Percentiles rank a stretch among this genome's conserved stretches.
phyloP scores from a whole-genome alignment of 2,329 filamentous ascomycete species.

The Cordyceps militaris region DNA sequence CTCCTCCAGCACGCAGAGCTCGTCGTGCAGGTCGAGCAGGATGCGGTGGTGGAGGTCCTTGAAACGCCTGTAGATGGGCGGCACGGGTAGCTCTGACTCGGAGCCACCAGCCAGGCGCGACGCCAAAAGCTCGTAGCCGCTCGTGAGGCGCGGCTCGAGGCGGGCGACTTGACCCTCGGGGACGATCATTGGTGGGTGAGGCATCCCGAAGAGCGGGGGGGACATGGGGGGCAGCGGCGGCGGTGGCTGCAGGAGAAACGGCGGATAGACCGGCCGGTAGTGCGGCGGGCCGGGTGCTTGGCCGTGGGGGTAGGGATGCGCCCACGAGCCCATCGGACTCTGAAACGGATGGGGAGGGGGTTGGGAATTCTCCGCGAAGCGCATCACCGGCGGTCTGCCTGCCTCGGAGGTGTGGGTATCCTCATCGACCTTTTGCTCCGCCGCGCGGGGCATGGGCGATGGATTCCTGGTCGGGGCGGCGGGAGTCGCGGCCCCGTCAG shows the following conservation, averaged over 20 bases:
- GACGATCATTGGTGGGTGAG: not conserved
- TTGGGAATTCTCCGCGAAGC: not conserved
- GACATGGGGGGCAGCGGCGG: not conserved
- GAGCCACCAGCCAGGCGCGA: conserved; percentile 37
- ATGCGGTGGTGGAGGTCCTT: conserved; percentile 75
- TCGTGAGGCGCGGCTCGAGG: conserved; percentile 37
- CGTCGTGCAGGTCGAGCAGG: conserved; percentile 77
- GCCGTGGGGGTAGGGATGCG: not conserved
- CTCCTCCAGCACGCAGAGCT: conserved; percentile 73
- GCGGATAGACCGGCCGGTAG: not conserved
- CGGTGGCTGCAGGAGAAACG: not conserved
- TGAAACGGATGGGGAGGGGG: not conserved
- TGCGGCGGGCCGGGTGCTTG: not conserved
- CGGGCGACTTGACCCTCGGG: not conserved
- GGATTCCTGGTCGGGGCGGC: not conserved
- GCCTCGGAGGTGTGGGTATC: not conserved
- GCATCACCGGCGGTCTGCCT: not conserved
- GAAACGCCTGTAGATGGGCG: conserved; percentile 76
- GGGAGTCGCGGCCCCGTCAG: not conserved
- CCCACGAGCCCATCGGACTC: not conserved
- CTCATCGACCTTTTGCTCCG: not conserved
- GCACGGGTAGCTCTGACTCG: conserved; percentile 23
- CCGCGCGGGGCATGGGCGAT: not conserved
- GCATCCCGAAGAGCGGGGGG: not conserved
- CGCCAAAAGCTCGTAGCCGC: conserved; percentile 58